Evolutionary conservation across 306 rosid genomes (phyloP).

Genomic region (Lathyrus oleraceus): DNA sequence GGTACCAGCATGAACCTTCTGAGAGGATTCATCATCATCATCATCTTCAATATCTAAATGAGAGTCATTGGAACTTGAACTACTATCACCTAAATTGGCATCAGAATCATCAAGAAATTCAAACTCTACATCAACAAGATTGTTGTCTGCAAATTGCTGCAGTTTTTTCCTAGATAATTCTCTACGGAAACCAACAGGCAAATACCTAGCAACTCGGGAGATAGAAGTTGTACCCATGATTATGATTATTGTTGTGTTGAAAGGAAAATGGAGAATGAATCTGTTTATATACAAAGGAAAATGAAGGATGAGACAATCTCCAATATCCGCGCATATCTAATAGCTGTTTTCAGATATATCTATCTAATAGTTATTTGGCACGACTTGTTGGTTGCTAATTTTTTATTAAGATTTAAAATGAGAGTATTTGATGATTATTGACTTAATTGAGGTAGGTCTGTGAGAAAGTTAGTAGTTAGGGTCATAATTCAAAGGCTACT

Average conservation of each 20-base stretch:
- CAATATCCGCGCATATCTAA: constrained; percentile 53
- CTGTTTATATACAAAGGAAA: constrained; percentile 21
- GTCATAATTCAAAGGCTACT: neutral
- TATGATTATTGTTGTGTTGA: neutral
- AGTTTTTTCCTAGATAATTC: constrained; percentile 10
- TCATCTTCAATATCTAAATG: constrained; percentile 47
- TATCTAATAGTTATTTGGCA: neutral
- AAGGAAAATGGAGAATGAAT: neutral
- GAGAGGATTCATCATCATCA: constrained; percentile 12
- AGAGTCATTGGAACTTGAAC: constrained; percentile 37
- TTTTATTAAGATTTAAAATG: constrained; percentile 18
- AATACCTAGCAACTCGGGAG: constrained; percentile 29
- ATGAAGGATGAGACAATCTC: constrained; percentile 28
- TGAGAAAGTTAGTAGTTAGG: neutral
- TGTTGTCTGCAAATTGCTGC: neutral
- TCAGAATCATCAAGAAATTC: constrained; percentile 57
- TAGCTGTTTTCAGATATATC: too few relatives aligned
- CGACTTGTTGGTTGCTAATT: neutral
- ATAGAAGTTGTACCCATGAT: constrained; percentile 35
- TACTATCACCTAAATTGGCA: constrained; percentile 4
- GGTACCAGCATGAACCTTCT: neutral
- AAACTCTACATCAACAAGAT: constrained; percentile 52
- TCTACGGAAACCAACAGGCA: neutral
- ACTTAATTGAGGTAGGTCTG: too few relatives aligned
- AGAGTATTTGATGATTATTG: too few relatives aligned